Base-by-base conservation (phyloP, 768 basidiomycete genomes). In the Collybia sp. region DNA sequence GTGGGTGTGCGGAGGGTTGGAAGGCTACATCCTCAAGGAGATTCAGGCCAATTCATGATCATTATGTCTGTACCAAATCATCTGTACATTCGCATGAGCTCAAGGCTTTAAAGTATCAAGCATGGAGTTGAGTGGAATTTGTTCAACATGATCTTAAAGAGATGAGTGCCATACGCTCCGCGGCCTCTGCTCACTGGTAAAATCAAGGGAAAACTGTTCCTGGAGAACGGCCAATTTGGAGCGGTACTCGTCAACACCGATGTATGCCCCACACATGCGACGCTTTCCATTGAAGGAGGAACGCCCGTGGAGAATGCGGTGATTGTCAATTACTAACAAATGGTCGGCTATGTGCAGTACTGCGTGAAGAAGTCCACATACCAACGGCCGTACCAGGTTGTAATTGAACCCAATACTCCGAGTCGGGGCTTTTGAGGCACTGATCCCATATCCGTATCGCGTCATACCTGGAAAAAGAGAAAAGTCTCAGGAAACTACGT, bases 181-280 rank as follows among this genome's bases (percentile, higher is more conserved):
- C 11, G 69, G 70, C 19, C 68, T 65, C 11, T 25, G 55, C 48
- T 31, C 50, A 46, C 3, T 55, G 48, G 15, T 53, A 45, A 1
- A 63, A 56, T 66, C 63, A 16, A 69, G 60, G 2, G 67, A 65
- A 49, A 82, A 87, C 49, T 70, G 75, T 62, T 88, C 85, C 30
- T 59, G 65, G 6, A 90, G 68, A 11, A 87, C 83, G 1, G 77
- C 73, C 10, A 95, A 69, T 53, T 84, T 84, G 0, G 92, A 93
- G 33, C 76, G 75, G 61, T 85, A 97, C 60, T 99, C 96, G 61
- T 99, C 95, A 11, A 79, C 71, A 0, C 90, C 89, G 47, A 97
- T 79, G 61, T 99, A 99, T 0, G 95, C 96, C 2, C 95, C 95
- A 58, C 95, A 97, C 82, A 99, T 91, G 1, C 89, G 78, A 2